phyloP scores from a whole-genome alignment of 345 rosid species.

The Acer campestre region DNA sequence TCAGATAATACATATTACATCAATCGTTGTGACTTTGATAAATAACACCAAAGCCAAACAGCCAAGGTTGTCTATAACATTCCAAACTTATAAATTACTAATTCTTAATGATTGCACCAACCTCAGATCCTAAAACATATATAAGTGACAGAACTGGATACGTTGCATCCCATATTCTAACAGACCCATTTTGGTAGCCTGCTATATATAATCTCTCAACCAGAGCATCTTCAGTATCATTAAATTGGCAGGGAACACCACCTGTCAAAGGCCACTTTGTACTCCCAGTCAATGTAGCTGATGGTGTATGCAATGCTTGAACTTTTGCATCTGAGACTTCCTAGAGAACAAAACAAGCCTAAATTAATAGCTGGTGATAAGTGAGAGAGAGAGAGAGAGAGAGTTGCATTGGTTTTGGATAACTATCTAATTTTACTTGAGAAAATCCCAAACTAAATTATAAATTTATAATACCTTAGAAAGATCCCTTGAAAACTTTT shows the following conservation, averaged over 20 bases:
- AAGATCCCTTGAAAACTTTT: conserved; percentile 45
- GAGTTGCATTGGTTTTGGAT: not conserved
- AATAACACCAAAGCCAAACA: conserved; percentile 14
- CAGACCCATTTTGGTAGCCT: conserved; percentile 86
- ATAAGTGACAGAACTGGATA: conserved; percentile 62
- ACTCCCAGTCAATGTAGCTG: conserved; percentile 31
- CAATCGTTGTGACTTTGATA: conserved; percentile 5
- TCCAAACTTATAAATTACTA: conserved; percentile 22
- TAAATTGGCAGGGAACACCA: conserved; percentile 60
- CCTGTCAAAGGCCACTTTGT: conserved; percentile 84
- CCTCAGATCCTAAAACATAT: conserved; percentile 57
- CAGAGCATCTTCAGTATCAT: conserved; percentile 41
- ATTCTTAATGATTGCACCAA: conserved; percentile 27
- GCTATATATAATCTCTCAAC: conserved; percentile 74
- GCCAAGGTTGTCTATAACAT: conserved; percentile 2
- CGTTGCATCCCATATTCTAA: conserved; percentile 82
- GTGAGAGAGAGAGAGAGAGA: not conserved
- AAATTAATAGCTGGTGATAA: conserved; percentile 20
- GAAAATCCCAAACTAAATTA: not conserved
- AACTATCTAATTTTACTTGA: not conserved
- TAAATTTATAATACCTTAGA: conserved; percentile 54
- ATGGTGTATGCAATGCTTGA: conserved; percentile 39
- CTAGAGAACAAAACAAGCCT: conserved; percentile 43
- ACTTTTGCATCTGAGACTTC: conserved; percentile 57
- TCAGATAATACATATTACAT: conserved; percentile 17